Percentiles rank a stretch among this genome's conserved stretches.
Evolutionary conservation across 164 flowering plant species (phyloP).

Genomic region (Paratinospora sagittata): DNA sequence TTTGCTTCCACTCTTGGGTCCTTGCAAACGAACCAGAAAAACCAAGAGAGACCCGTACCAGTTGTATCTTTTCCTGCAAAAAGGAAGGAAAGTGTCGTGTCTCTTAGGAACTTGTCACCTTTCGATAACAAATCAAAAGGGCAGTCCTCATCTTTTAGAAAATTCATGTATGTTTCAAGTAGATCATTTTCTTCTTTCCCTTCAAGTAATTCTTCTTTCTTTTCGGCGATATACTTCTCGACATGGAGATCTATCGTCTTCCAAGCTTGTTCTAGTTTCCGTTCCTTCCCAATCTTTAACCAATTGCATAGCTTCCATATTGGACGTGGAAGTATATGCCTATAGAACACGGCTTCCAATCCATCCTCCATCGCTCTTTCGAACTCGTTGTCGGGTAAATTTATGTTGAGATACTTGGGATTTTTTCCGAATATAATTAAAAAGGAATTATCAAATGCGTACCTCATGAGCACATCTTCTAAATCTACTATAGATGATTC

Average conservation of each 20-base stretch:
- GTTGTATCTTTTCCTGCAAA: slow-evolving; percentile 41
- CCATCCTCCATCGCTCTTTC: background rate
- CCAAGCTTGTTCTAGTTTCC: slow-evolving; percentile 3
- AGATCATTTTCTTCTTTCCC: slow-evolving; percentile 9
- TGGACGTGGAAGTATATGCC: slow-evolving; percentile 3
- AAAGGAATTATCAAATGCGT: background rate
- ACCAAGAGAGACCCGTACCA: slow-evolving; percentile 38
- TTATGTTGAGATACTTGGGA: background rate
- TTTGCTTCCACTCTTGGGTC: slow-evolving; percentile 30
- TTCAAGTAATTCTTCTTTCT: slow-evolving; percentile 2
- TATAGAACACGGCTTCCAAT: slow-evolving; percentile 2
- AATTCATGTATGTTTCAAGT: slow-evolving; percentile 2
- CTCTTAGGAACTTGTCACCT: slow-evolving; percentile 26
- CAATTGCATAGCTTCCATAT: slow-evolving; percentile 1
- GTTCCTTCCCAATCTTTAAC: slow-evolving; percentile 5
- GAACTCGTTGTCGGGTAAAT: slow-evolving; percentile 1
- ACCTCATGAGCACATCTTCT: slow-evolving; percentile 10
- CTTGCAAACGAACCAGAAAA: slow-evolving; percentile 34
- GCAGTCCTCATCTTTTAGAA: background rate
- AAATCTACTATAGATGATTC: slow-evolving; percentile 7
- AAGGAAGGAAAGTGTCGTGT: slow-evolving; percentile 26
- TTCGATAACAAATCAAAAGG: background rate
- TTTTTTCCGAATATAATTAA: background rate
- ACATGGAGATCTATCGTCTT: background rate
- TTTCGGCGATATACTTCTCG: background rate